Evolutionary conservation across 108 stramenopile genomes (phyloP).

Genomic region (Cyclotella baltica): DNA sequence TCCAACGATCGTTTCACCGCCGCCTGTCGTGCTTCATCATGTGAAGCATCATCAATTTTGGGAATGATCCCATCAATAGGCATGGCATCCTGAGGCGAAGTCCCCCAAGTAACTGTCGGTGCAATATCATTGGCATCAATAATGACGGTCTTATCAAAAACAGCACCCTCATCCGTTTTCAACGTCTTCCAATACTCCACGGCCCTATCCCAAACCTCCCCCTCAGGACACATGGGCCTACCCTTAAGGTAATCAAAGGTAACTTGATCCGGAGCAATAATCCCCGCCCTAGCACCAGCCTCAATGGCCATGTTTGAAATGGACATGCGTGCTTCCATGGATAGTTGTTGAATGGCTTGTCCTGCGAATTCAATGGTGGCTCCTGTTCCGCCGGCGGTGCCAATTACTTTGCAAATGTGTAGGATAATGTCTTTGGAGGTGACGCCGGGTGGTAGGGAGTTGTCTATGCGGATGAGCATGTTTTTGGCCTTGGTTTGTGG

Average conservation of each 20-base stretch:
- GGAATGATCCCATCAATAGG: constrained; percentile 86
- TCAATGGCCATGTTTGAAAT: constrained; percentile 98
- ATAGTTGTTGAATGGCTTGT: constrained; percentile 72
- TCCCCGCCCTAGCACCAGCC: constrained; percentile 93
- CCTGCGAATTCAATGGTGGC: constrained; percentile 95
- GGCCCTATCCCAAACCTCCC: constrained; percentile 90
- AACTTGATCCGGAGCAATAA: constrained; percentile 92
- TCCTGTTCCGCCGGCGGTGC: constrained; percentile 97
- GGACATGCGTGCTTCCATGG: constrained; percentile 94
- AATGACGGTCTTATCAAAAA: constrained; percentile 83
- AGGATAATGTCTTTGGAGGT: constrained; percentile 95
- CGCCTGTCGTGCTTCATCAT: constrained; percentile 74
- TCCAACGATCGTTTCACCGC: constrained; percentile 87
- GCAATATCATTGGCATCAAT: constrained; percentile 93
- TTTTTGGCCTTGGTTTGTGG: constrained; percentile 92
- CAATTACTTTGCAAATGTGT: constrained; percentile 91
- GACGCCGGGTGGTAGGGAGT: constrained; percentile 78
- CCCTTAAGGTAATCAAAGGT: constrained; percentile 94
- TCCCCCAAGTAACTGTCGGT: constrained; percentile 96
- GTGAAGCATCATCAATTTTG: constrained; percentile 64
- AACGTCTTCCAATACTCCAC: constrained; percentile 89
- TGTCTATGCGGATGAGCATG: constrained; percentile 92
- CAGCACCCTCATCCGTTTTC: constrained; percentile 83
- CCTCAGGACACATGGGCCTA: constrained; percentile 91
- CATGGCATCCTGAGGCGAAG: constrained; percentile 91